Evolutionary conservation across 257 asterid genomes (phyloP).

Genomic region (Vinca minor): DNA sequence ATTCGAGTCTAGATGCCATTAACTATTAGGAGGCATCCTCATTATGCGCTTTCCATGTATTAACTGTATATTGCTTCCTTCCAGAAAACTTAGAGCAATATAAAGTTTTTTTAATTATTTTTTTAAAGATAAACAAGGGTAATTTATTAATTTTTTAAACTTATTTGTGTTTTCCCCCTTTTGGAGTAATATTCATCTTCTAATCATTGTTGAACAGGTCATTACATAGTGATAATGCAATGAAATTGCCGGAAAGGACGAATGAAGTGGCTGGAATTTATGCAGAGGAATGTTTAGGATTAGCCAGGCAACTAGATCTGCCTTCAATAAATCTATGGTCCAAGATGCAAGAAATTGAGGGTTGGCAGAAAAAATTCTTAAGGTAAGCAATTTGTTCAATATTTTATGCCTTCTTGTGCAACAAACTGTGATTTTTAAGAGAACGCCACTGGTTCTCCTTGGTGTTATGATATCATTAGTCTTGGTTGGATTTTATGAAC

Average conservation of each 20-base stretch:
- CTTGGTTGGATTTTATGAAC: too few relatives aligned
- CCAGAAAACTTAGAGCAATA: too few relatives aligned
- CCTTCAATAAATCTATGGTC: constrained; percentile 82
- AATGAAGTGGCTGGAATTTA: constrained; percentile 56
- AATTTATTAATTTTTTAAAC: too few relatives aligned
- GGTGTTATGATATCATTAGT: too few relatives aligned
- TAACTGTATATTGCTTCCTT: background rate
- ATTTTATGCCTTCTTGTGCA: background rate
- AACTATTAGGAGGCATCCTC: background rate
- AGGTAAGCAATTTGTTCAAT: constrained; percentile 23
- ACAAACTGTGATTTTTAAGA: background rate
- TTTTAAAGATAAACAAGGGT: background rate
- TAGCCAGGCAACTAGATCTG: constrained; percentile 66
- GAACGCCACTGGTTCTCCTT: background rate
- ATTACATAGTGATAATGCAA: constrained; percentile 63
- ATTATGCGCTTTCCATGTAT: background rate
- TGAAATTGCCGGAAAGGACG: constrained; percentile 59
- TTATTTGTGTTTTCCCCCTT: too few relatives aligned
- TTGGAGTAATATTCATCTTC: constrained; percentile 1
- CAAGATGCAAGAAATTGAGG: constrained; percentile 74
- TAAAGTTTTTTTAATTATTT: background rate
- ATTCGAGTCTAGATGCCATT: background rate
- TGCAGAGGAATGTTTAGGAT: constrained; percentile 54
- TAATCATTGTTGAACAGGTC: constrained; percentile 37
- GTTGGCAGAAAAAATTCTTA: constrained; percentile 65